Evolutionary conservation across 306 rosid species (phyloP).

Genomic region (Macrotyloma uniflorum): DNA sequence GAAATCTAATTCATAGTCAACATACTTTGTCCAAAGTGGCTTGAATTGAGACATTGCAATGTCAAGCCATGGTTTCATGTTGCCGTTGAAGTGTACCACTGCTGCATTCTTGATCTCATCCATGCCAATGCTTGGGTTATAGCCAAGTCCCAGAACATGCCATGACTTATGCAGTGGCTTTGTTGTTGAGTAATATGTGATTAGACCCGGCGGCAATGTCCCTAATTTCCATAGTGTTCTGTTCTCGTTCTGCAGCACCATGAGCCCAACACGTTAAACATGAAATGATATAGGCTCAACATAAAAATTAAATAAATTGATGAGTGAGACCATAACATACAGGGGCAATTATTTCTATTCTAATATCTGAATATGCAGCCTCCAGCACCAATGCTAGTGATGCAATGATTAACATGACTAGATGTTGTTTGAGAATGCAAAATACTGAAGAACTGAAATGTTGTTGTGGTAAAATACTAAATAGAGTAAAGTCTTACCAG

Average conservation of each 20-base stretch:
- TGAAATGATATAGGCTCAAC: neutral
- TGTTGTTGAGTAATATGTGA: constrained; percentile 81
- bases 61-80: constrained; percentile 94
- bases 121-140: constrained; percentile 82
- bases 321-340: constrained; percentile 1
- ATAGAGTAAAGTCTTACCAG: constrained; percentile 52
- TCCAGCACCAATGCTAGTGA: neutral
- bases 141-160: constrained; percentile 90
- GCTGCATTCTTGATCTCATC: constrained; percentile 83
- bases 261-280: constrained; percentile 29
- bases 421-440: constrained; percentile 15
- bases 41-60: constrained; percentile 77
- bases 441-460: neutral
- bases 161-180: constrained; percentile 87
- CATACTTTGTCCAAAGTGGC: constrained; percentile 87
- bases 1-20: constrained; percentile 74
- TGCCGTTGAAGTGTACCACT: constrained; percentile 89
- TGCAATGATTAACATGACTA: neutral
- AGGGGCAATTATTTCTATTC: neutral
- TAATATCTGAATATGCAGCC: constrained; percentile 22
- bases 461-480: neutral
- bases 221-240: constrained; percentile 85
- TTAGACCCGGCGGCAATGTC: constrained; percentile 82
- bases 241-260: constrained; percentile 71
- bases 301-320: neutral